Conservation (phyloP, 1,284 basidiomycete genomes). For the Heterobasidion irregulare region DNA sequence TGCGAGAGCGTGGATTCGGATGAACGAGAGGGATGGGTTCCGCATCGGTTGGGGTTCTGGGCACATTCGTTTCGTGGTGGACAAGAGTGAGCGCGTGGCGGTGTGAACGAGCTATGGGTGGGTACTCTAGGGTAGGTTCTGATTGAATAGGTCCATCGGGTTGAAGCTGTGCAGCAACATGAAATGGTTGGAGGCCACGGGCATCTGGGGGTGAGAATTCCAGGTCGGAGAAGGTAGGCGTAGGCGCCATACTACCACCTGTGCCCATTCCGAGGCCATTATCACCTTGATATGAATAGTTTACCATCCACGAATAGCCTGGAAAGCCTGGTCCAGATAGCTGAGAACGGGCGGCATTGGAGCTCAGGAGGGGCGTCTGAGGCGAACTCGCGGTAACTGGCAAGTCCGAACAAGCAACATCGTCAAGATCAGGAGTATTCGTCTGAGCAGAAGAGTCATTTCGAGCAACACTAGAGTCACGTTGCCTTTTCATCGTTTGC, state of each 20-base stretch:
- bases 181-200: neutral
- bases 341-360: neutral
- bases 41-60: neutral
- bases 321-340: neutral
- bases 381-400: neutral
- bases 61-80: neutral
- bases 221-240: neutral
- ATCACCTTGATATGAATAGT: neutral
- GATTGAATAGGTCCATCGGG: neutral
- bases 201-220: neutral
- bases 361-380: neutral
- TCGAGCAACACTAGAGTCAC: neutral
- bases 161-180: neutral
- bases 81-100: neutral
- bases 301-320: neutral
- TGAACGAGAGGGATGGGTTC: neutral
- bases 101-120: neutral
- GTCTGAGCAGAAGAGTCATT: neutral
- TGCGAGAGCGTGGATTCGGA: neutral
- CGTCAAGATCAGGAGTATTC: neutral
- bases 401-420: neutral
- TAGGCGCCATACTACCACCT: neutral
- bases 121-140: neutral
- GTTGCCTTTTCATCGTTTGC: constrained; percentile 31
- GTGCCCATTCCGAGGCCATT: neutral